Evolutionary conservation across 768 basidiomycete genomes (phyloP), one percentile per base, ranked within the genome.

Genomic region (Termitomyces sp.): DNA sequence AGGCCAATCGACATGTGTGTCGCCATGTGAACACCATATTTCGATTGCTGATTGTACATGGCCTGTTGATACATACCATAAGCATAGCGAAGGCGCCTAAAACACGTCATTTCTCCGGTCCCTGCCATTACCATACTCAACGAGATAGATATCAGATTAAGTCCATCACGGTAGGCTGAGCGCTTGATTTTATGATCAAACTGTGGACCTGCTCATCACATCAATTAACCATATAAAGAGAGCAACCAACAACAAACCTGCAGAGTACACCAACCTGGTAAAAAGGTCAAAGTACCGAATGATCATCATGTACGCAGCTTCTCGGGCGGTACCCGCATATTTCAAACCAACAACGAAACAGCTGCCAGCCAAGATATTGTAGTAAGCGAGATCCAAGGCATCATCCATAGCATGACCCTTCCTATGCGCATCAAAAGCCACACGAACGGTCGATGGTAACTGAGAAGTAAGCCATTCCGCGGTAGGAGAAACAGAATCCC

Each of bases 91-190:
- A 98, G 79, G 23, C 95, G 83, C 20, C 93, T 84, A 18, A 98
- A 77, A 64, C 91, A 93, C 57, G 88, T 89, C 52, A 98, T 84
- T 71, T 98, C 95, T 4, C 97, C 97, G 0, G 95, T 96, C 10
- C 97, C 97, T 2, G 96, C 94, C 93, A 98, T 96, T 46, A 98
- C 89, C 82, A 96, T 89, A 68, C 91, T 87, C 35, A 97, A 74
- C 1, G 95, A 80, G 38, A 97, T 80, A 0, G 92, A 89, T 56
- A 98, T 89, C 43, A 95, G 75, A 67, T 91, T 95, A 38, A 98
- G 77, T 4, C 92, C 93, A 66, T 94, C 92, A 13, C 95, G 82
- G 26, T 95, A 83, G 3, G 93, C 89, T 6, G 89, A 87, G 2
- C 95, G 86, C 66, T 90, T 89, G 69, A 98, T 93, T 67, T 88